A percentile compares a stretch with the other conserved stretches of the same genome.
These are phyloP conservation scores for Tylopilus sp. DNA, from an alignment of 1,284 basidiomycete species.

Conservation along the genomic window DNA sequence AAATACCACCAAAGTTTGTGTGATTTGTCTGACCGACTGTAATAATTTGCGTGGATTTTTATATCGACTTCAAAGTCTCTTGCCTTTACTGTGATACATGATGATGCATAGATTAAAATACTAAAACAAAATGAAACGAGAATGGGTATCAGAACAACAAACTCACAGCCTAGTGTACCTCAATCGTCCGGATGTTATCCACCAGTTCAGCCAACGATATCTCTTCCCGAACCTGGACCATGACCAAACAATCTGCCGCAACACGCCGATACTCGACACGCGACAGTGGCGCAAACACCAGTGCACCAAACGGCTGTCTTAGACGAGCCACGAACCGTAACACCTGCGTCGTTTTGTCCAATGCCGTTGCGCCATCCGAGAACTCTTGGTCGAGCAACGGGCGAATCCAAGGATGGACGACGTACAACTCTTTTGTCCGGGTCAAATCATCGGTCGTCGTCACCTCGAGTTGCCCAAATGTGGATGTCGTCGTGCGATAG, in stretches of 20 bases:
- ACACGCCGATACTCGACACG: slow-evolving; percentile 10
- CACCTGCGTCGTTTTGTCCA: slow-evolving; percentile 4
- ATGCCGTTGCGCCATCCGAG: neutral
- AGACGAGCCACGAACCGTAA: slow-evolving; percentile 11
- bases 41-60: too few species aligned
- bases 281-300: slow-evolving; percentile 8
- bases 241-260: slow-evolving; percentile 13
- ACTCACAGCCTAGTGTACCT: slow-evolving; percentile 7
- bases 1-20: too few species aligned
- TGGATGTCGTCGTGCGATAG: slow-evolving; percentile 2
- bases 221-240: slow-evolving; percentile 3
- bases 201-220: slow-evolving; percentile 1
- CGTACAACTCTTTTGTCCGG: neutral
- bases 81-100: too few species aligned
- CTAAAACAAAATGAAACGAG: too few species aligned
- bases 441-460: neutral
- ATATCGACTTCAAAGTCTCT: too few species aligned
- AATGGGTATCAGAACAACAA: too few species aligned
- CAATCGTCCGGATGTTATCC: slow-evolving; percentile 3
- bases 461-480: slow-evolving; percentile 12
- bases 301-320: slow-evolving; percentile 15
- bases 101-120: too few species aligned
- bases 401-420: slow-evolving; percentile 17
- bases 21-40: too few species aligned
- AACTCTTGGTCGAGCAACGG: slow-evolving; percentile 17